These are phyloP conservation scores for Fusarium sp. DNA, from an alignment of 2,329 filamentous ascomycete genomes.

Conservation along the genomic window DNA sequence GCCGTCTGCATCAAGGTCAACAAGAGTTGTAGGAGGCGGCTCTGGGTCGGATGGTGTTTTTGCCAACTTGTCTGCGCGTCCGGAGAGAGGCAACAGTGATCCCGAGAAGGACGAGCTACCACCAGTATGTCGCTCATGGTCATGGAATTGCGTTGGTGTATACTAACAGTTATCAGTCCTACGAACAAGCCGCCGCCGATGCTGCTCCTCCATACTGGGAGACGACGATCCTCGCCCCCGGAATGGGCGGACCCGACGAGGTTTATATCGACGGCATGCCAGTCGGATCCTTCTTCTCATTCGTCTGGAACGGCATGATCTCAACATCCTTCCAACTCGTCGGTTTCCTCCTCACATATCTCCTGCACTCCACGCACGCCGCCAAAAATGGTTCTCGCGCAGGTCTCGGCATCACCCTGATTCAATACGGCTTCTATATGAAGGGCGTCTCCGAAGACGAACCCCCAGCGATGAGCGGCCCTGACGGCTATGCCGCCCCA, in stretches of 20 bases:
- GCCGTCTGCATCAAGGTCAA: slow-evolving; percentile 56
- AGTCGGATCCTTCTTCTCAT: slow-evolving; percentile 87
- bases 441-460: slow-evolving; percentile 68
- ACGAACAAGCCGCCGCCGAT: slow-evolving; percentile 97
- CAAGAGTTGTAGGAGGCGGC: slow-evolving; percentile 73
- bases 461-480: slow-evolving; percentile 59
- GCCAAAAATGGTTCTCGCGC: slow-evolving; percentile 97
- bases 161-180: slow-evolving; percentile 73
- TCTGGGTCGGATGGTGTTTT: slow-evolving; percentile 95
- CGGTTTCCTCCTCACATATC: slow-evolving; percentile 97
- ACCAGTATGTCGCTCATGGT: slow-evolving; percentile 73
- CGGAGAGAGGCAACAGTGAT: slow-evolving; percentile 80
- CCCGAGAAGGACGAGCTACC: slow-evolving; percentile 89
- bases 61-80: slow-evolving; percentile 92
- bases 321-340: slow-evolving; percentile 97
- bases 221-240: slow-evolving; percentile 95
- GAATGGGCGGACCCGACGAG: slow-evolving; percentile 89
- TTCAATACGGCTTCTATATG: slow-evolving; percentile 98
- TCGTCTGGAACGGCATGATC: slow-evolving; percentile 95
- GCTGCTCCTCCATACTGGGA: slow-evolving; percentile 98
- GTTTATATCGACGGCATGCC: slow-evolving; percentile 97
- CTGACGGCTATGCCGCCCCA: slow-evolving; percentile 75
- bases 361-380: slow-evolving; percentile 96
- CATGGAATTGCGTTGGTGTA: not conserved
- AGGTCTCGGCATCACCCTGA: slow-evolving; percentile 92